Base-by-base conservation (phyloP, 495 filamentous ascomycete species). In the Thermothielavioides terrestris region DNA sequence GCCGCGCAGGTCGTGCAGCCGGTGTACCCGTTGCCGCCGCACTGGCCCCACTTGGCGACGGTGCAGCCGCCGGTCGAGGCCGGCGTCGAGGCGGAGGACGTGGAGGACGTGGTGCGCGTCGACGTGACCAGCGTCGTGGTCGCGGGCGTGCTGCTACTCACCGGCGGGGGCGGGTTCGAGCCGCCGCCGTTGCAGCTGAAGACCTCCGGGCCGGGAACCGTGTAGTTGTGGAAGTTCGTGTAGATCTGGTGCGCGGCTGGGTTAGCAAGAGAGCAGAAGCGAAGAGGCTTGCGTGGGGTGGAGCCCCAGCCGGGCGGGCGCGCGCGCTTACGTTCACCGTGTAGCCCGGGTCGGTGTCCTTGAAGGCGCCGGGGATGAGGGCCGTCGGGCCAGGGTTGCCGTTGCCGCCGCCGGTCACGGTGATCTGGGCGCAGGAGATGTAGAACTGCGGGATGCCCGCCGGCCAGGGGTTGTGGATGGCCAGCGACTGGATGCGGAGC, bases 401-500 rank as follows among this genome's bases (percentile, higher is more conserved):
- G 50, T 52, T 72, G 28, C 79, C 80, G 23, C 77, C 74, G 15
- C 74, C 75, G 7, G 65, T 71, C 42, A 85, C 73, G 17, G 67
- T 77, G 56, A 85, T 48, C 52, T 84, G 81, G 10, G 74, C 79
- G 56, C 81, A 85, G 34, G 62, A 59, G 55, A 81, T 66, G 56
- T 82, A 82, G 61, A 78, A 81, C 59, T 73, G 71, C 31, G 66
- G 74, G 20, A 66, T 72, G 25, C 57, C 67, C 10, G 68, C 70
- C 14, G 76, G 76, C 52, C 55, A 65, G 18, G 62, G 62, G 60
- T 81, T 82, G 68, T 83, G 78, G 62, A 82, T 75, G 26, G 68
- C 80, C n/a, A 84, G 70, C 23, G 72, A 70, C 59, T 84, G 78
- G 46, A 78, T 77, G 4, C 81, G 69, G 39, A 84, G 58, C 26